Evolutionary conservation across 371 early-diverging fungal species (phyloP).

Genomic region (Apophysomyces variabilis): DNA sequence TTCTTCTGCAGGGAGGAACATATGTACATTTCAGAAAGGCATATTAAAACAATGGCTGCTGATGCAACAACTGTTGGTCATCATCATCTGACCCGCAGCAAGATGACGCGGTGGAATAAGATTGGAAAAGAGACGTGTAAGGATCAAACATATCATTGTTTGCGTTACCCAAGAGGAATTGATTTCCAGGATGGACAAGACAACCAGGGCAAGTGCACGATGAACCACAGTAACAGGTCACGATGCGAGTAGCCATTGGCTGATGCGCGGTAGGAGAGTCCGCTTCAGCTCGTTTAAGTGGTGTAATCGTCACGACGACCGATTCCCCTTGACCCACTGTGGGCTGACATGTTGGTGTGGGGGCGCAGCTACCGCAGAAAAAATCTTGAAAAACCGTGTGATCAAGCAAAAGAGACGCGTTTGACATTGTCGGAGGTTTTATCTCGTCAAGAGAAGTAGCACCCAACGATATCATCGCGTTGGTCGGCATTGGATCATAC

Average conservation of each 20-base stretch:
- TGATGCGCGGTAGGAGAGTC: slow-evolving; percentile 10
- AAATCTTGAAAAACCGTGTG: slow-evolving; percentile 11
- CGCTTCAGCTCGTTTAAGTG: slow-evolving; percentile 21
- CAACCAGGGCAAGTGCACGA: slow-evolving; percentile 32
- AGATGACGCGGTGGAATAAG: slow-evolving; percentile 15
- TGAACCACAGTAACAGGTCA: slow-evolving; percentile 33
- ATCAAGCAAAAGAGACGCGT: slow-evolving; percentile 8
- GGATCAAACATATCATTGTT: slow-evolving; percentile 22
- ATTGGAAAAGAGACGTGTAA: slow-evolving; percentile 15
- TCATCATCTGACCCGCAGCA: slow-evolving; percentile 18
- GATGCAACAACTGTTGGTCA: background rate
- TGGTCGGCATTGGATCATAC: background rate
- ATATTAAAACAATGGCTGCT: slow-evolving; percentile 11
- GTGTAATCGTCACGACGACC: slow-evolving; percentile 52
- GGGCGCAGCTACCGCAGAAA: slow-evolving; percentile 14
- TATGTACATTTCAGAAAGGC: slow-evolving; percentile 1
- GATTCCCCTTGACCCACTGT: slow-evolving; percentile 33
- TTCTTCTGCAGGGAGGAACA: slow-evolving; percentile 1
- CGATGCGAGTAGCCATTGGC: slow-evolving; percentile 23
- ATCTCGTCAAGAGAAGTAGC: background rate
- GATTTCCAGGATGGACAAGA: slow-evolving; percentile 29
- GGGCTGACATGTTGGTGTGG: slow-evolving; percentile 1
- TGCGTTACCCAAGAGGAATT: slow-evolving; percentile 9
- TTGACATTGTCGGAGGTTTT: slow-evolving; percentile 17
- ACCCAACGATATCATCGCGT: slow-evolving; percentile 18